Evolutionary conservation across 805 yeast genomes (phyloP), one percentile per base, ranked within the genome.

Genomic region (Ogataea angusta): DNA sequence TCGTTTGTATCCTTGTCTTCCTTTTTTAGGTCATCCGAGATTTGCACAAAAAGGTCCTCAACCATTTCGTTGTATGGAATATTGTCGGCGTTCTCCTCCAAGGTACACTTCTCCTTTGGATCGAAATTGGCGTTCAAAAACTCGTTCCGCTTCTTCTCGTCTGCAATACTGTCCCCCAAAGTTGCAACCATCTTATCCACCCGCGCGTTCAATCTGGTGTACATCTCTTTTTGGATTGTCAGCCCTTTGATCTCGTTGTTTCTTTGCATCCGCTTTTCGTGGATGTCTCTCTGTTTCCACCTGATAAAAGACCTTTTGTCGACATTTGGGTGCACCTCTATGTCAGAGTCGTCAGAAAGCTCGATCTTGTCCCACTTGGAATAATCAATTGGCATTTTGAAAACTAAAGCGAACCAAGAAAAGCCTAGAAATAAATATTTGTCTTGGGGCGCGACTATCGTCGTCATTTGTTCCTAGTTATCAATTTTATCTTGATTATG

Each of bases 331-430:
- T 93, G 99, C 12, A 91, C 98, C 57, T 93, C 99, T 35, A 93
- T 71, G 56, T 93, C 99, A 7, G 96, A 88, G 63, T 93, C 99
- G 61, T 93, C 99, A 15, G 96, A 87, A 28, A 93, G 69, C 62
- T 93, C 99, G 44, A 93, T 78, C 60, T 88, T 87, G 64, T 93
- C 99, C 98, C 99, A 93, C 61, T 91, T 93, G 9, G 96, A 88
- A 66, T 93, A 93, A 62, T 93, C 99, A 50, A 93, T 80, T 38
- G 63, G 57, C 63, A 55, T 62, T 13, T 24, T 36, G n/a, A 26
- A 21, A 13, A 30, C 37, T 27, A 33, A 29, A 18, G 23, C 18
- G 31, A 23, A 28, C 12, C 27, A 16, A 33, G 38, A 39, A 39
- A 39, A 39, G 29, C 28, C 42, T 39, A 34, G 42, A 39, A 37